phyloP scores from a whole-genome alignment of 257 asterid genomes.

The Primulina eburnea region DNA sequence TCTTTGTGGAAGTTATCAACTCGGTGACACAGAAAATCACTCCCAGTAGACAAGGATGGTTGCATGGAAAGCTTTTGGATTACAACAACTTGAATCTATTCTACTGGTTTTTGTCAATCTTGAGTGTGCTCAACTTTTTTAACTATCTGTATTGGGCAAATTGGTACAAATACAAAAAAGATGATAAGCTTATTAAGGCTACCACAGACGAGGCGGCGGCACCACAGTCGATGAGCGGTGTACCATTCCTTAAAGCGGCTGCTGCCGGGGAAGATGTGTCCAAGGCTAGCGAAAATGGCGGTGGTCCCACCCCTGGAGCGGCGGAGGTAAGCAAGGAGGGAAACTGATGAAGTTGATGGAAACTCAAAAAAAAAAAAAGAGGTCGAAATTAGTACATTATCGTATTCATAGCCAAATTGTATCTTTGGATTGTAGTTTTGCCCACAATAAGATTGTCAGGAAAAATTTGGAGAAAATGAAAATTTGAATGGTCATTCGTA shows the following conservation, averaged over 20 bases:
- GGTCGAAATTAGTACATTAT: too few relatives aligned
- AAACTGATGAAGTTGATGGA: constrained; percentile 6
- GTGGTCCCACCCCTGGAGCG: constrained; percentile 7
- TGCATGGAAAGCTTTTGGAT: constrained; percentile 49
- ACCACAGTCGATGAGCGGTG: constrained; percentile 26
- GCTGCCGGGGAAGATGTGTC: constrained; percentile 19
- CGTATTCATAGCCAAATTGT: too few relatives aligned
- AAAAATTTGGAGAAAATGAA: too few relatives aligned
- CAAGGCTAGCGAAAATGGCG: constrained; percentile 12
- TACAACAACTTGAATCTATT: constrained; percentile 47
- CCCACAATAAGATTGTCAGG: too few relatives aligned
- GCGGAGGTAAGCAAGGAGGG: not conserved
- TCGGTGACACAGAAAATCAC: constrained; percentile 36
- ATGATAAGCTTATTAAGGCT: not conserved
- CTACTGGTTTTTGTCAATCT: constrained; percentile 54
- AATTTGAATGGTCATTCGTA: too few relatives aligned
- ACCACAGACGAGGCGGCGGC: not conserved
- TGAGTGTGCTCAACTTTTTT: constrained; percentile 59
- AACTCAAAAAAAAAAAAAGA: not conserved
- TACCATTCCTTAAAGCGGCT: constrained; percentile 30
- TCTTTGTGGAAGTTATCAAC: constrained; percentile 45
- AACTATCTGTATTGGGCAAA: constrained; percentile 57
- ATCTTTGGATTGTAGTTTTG: too few relatives aligned
- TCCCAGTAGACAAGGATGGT: constrained; percentile 51
- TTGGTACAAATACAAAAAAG: constrained; percentile 61